Evolutionary conservation across 192 early-diverging fungal genomes (phyloP).

Genomic region (Thamnidium elegans): DNA sequence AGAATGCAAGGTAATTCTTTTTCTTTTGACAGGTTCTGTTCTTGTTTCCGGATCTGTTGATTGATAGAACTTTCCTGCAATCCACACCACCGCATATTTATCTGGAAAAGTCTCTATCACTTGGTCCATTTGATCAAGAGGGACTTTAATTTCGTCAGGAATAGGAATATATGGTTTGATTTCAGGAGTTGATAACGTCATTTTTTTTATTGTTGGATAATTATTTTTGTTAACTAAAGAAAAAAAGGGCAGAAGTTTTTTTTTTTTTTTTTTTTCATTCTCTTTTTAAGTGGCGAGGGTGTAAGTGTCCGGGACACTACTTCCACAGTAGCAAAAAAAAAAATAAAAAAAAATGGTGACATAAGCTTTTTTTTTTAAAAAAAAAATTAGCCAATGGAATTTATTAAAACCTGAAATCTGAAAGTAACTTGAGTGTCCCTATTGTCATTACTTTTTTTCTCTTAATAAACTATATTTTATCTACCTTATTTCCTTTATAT

Average conservation of each 20-base stretch:
- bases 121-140: constrained; percentile 4
- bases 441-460: too few species aligned
- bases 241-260: not conserved
- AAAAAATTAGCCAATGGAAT: too few species aligned
- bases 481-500: too few species aligned
- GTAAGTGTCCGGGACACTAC: too few species aligned
- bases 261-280: constrained; percentile 4
- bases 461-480: too few species aligned
- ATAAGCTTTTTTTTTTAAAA: too few species aligned
- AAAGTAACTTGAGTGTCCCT: too few species aligned
- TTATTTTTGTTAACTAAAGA: not conserved
- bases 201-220: not conserved
- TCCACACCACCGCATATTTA: constrained; percentile 1
- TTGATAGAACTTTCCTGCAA: not conserved
- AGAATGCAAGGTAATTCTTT: not conserved
- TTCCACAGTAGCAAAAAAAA: too few species aligned
- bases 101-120: constrained; percentile 2
- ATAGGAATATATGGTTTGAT: constrained; percentile 9
- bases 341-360: too few species aligned
- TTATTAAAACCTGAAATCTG: too few species aligned
- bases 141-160: not conserved
- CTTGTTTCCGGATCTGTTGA: not conserved
- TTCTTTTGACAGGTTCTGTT: not conserved
- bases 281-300: constrained; percentile 10
- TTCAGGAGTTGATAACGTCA: not conserved